These are phyloP conservation scores for Apiotrichum montevideense DNA, from an alignment of 1,284 basidiomycete species.

Conservation along the genomic window DNA sequence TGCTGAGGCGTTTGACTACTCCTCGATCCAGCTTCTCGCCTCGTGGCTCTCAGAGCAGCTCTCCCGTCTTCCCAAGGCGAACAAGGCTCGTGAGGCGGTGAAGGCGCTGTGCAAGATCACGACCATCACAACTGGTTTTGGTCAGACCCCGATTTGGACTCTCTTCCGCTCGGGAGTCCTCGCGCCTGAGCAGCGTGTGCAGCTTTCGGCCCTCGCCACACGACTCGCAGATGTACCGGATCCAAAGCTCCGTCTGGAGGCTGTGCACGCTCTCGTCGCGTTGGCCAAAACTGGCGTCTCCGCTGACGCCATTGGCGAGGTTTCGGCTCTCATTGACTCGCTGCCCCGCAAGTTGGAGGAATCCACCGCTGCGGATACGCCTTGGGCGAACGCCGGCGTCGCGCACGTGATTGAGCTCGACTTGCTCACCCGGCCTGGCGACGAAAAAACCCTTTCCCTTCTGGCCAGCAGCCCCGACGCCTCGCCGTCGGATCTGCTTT, in stretches of 20 bases:
- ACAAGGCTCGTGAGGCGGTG: conserved; percentile 15
- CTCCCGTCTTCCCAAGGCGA: conserved; percentile 3
- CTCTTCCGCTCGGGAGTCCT: conserved; percentile 29
- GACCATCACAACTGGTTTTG: conserved; percentile 42
- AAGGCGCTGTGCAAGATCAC: conserved; percentile 31
- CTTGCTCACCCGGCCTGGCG: conserved; percentile 6
- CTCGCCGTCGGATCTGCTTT: conserved; percentile 9
- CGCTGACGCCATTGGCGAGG: conserved; percentile 4
- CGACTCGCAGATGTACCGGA: conserved; percentile 9
- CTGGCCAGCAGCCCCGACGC: conserved; percentile 13
- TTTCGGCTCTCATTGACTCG: conserved; percentile 12
- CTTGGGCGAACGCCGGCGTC: conserved; percentile 25
- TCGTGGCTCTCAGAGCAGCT: conserved; percentile 39
- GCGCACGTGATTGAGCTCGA: conserved; percentile 23
- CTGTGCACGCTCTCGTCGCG: conserved; percentile 17
- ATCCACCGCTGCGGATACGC: conserved; percentile 14
- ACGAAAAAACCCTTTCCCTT: conserved; percentile 6
- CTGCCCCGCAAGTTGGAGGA: conserved; percentile 11
- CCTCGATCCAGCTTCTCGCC: conserved; percentile 47
- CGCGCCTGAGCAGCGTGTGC: conserved; percentile 6
- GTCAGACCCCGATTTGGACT: conserved; percentile 49
- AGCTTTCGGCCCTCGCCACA: conserved; percentile 2
- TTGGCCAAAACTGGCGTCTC: conserved; percentile 4
- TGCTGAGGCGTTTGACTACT: conserved; percentile 44
- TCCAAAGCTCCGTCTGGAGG: conserved; percentile 9